Base-by-base conservation (phyloP, 768 basidiomycete species). In the Tricholoma furcatifolium region DNA sequence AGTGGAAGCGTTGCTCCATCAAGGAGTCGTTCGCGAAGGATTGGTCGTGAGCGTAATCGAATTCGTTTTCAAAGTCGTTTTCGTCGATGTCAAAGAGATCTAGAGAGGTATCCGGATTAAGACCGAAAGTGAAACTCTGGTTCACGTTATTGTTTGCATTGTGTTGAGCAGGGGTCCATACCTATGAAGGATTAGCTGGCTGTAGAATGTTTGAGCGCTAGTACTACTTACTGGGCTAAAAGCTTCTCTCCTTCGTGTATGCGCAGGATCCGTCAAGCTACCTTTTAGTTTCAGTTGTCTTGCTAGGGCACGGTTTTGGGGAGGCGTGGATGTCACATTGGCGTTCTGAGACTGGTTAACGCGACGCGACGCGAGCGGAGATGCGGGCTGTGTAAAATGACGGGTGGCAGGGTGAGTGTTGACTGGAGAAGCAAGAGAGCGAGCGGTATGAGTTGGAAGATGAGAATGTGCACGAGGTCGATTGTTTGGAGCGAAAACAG, bases 61-160 rank as follows among this genome's bases (percentile, higher is more conserved):
- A 66, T 43, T 77, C 75, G 51, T 74, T 71, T 62, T 83, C 82
- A 60, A 80, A 79, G 52, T 83, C 81, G 61, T 84, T 83, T 66
- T 89, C 88, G 60, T 87, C 82, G 56, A 90, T 88, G 62, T 89
- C 84, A 63, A 87, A 89, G 51, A 88, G 71, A 34, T 87, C 80
- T 38, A 77, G 59, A 61, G 74, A 71, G 62, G 77, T 70, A 60
- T 76, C 78, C 63, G 67, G 67, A 48, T 70, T 71, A 24, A 72
- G 54, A 36, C 68, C 67, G 43, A 70, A 55, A 54, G 67, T 74
- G 54, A 70, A 68, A 52, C 51, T 64, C 45, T 56, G 52, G 42
- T 62, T 62, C 41, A 57, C 27, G 7, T 27, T 50, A 15, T 48
- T 58, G 31, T 73, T 66, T 43, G 42, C 24, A 30, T 54, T 54